Evolutionary conservation across 139 green algal species (phyloP).

Genomic region (Chlorella sp.): DNA sequence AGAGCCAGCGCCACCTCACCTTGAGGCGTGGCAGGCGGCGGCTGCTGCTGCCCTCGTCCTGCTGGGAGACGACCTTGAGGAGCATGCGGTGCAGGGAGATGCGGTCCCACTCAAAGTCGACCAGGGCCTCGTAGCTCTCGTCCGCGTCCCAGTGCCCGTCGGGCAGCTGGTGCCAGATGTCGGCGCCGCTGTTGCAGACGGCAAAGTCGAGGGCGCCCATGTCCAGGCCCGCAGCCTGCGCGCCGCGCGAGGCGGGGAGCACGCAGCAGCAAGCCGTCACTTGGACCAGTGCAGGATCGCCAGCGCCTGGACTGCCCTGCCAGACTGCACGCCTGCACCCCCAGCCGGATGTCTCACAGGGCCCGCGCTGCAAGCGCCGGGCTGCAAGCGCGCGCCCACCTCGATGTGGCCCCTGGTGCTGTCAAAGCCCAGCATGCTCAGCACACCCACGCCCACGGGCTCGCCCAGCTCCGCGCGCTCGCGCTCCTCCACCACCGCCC

Average conservation of each 20-base stretch:
- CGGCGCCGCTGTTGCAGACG: conserved; percentile 67
- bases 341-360: no score
- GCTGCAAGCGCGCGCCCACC: conserved; percentile 1
- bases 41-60: conserved; percentile 16
- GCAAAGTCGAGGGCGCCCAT: conserved; percentile 57
- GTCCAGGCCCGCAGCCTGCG: conserved; percentile 32
- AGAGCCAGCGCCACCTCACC: no score
- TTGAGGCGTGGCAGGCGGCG: conserved; percentile 39
- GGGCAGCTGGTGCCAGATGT: conserved; percentile 56
- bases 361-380: no score
- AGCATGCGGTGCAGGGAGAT: conserved; percentile 41
- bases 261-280: no score
- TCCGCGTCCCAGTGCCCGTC: conserved; percentile 49
- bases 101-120: conserved; percentile 56
- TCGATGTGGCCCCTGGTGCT: conserved; percentile 27
- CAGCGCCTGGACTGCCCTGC: no score
- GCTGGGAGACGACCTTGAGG: conserved; percentile 51
- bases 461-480: neutral
- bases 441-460: conserved; percentile 58
- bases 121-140: conserved; percentile 51
- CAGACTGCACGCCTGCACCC: no score
- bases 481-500: conserved; percentile 14
- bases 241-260: neutral
- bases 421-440: conserved; percentile 68
- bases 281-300: no score